These are phyloP conservation scores for Kodamaea arcana DNA, from an alignment of 1,139 yeast species.

Conservation along the genomic window DNA sequence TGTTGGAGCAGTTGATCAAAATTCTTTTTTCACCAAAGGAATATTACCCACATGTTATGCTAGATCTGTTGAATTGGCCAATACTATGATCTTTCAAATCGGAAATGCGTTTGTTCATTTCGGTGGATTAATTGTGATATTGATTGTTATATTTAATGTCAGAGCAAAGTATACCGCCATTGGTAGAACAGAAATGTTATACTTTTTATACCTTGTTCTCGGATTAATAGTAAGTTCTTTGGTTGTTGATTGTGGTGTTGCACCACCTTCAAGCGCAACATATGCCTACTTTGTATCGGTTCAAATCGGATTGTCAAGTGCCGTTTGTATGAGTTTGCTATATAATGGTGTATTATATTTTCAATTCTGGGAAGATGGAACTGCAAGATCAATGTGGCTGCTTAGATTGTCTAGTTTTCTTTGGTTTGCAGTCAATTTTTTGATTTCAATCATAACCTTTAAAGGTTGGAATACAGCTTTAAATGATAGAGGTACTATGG, in stretches of 20 bases:
- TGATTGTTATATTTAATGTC: constrained; percentile 74
- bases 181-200: constrained; percentile 82
- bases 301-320: constrained; percentile 71
- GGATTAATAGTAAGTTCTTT: constrained; percentile 60
- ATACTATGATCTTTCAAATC: constrained; percentile 86
- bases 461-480: constrained; percentile 56
- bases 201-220: constrained; percentile 60
- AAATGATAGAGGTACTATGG: constrained; percentile 47
- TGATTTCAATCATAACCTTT: constrained; percentile 69
- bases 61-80: constrained; percentile 79
- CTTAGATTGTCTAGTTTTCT: constrained; percentile 45
- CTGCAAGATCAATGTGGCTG: constrained; percentile 56
- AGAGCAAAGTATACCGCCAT: constrained; percentile 88
- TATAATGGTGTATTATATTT: constrained; percentile 77
- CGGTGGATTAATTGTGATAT: constrained; percentile 60
- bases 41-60: constrained; percentile 78
- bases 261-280: constrained; percentile 74
- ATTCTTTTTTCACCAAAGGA: constrained; percentile 44
- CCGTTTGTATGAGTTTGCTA: constrained; percentile 64
- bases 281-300: constrained; percentile 81
- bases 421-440: constrained; percentile 62
- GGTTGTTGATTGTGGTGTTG: constrained; percentile 87
- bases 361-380: constrained; percentile 94
- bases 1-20: constrained; percentile 36
- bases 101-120: constrained; percentile 86